These are phyloP conservation scores for Mucor saturninus DNA, from an alignment of 371 early-diverging fungal genomes.

Conservation along the genomic window DNA sequence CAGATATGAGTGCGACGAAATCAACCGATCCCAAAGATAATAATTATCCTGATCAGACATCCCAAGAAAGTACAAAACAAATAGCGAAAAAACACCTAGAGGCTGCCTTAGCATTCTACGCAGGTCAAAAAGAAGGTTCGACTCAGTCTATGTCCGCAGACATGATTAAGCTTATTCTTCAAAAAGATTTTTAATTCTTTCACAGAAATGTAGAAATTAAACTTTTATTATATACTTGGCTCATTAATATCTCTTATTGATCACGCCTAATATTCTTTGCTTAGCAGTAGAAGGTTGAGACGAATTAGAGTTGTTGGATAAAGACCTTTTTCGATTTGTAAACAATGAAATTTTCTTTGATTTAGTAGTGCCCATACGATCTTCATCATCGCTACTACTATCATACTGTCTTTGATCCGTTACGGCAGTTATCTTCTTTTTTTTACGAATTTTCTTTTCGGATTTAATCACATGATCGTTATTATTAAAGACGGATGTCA, in stretches of 20 bases:
- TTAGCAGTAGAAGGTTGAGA: constrained; percentile 10
- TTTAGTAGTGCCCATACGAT: constrained; percentile 18
- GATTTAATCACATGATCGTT: neutral
- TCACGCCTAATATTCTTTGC: constrained; percentile 11
- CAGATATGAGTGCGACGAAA: neutral
- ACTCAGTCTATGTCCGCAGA: constrained; percentile 24
- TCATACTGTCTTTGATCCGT: neutral
- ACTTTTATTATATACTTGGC: neutral
- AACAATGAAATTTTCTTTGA: constrained; percentile 4
- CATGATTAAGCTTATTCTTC: constrained; percentile 26
- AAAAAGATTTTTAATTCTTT: constrained; percentile 21
- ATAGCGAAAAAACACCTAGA: constrained; percentile 24
- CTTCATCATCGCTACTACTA: constrained; percentile 16
- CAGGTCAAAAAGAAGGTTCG: constrained; percentile 6
- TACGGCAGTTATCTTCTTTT: neutral
- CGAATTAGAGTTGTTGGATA: constrained; percentile 7
- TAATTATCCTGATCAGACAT: neutral
- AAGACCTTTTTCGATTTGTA: constrained; percentile 17
- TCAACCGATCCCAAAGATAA: neutral
- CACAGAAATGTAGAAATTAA: neutral
- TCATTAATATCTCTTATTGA: constrained; percentile 5
- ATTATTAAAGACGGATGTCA: neutral
- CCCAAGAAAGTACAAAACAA: constrained; percentile 5
- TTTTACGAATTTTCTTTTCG: constrained; percentile 2
- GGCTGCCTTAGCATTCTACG: constrained; percentile 24